These are phyloP conservation scores for Chaetomidium leptoderma DNA, from an alignment of 495 filamentous ascomycete genomes.

Conservation along the genomic window DNA sequence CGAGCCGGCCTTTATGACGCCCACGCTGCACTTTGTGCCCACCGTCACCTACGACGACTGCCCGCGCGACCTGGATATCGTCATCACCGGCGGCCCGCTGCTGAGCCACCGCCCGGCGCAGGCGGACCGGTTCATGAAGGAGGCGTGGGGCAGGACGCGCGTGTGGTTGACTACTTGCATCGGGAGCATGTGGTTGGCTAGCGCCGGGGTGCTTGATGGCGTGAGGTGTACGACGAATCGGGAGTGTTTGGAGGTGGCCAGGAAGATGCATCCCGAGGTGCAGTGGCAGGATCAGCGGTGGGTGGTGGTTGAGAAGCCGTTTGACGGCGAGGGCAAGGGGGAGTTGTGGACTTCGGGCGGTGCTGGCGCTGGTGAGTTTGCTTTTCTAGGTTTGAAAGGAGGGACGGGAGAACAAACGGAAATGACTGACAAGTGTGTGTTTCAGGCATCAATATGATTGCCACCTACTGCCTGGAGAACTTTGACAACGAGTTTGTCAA, in stretches of 20 bases:
- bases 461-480: conserved; percentile 23
- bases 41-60: conserved; percentile 1
- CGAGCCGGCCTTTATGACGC: conserved; percentile 16
- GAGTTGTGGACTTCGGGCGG: conserved; percentile 28
- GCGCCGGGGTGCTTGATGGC: neutral
- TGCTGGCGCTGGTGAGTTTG: conserved; percentile 22
- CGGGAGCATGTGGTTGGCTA: conserved; percentile 12
- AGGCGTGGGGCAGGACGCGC: neutral
- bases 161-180: conserved; percentile 14
- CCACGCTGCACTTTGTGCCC: conserved; percentile 11
- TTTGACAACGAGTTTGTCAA: conserved; percentile 24
- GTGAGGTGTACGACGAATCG: neutral
- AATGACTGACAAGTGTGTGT: neutral
- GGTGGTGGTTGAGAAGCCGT: conserved; percentile 16
- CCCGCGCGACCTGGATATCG: neutral
- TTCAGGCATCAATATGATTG: conserved; percentile 27
- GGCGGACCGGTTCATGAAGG: conserved; percentile 1
- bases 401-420: neutral
- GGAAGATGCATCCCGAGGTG: conserved; percentile 11
- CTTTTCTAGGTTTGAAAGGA: neutral
- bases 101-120: neutral
- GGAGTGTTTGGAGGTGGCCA: neutral
- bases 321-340: conserved; percentile 16
- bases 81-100: neutral
- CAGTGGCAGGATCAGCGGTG: conserved; percentile 26